Base-by-base conservation (phyloP, 78 protist species). In the Neovahlkampfia damariscottae region DNA sequence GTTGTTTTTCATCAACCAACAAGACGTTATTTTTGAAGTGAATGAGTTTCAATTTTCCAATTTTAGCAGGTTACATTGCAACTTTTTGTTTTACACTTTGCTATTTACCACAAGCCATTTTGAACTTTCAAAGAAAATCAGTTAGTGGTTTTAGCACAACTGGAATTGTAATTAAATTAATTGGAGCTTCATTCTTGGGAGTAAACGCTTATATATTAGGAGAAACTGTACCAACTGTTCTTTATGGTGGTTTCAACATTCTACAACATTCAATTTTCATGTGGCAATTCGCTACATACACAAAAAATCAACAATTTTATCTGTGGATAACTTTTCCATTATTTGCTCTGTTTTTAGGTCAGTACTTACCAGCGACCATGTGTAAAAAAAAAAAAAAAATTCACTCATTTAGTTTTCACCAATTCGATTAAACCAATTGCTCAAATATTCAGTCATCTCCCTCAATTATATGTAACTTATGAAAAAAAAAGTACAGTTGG, bases 211-310 rank as follows among this genome's bases (percentile, higher is more conserved):
- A n/a, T 70, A 10, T 74, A 10, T 19, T 10, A 19, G 70, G 78
- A 10, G 78, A 76, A 32, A 29, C 29, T 10, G 58, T 28, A 29
- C 39, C 80, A 73, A 77, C 72, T 28, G 35, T 72, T 35, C 8
- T 28, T 7, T 76, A 76, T 72, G 80, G 80, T 7, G 30, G 62
- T 27, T 28, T 76, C 77, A 76, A 76, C 32, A 30, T 76, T 7
- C 38, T 76, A 28, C 80, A 76, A 72, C 39, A 76, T 32, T 28
- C 28, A 28, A 28, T 72, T 8, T 76, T 76, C 76, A 76, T 76
- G 80, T 29, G 62, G 28, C 39, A 76, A 35, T 76, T 32, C 8
- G 8, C 80, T 8, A 70, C 32, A 29, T 76, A 27, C 80, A 69
- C 72, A 29, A 34, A 34, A 10, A n/a, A 19, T 10, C 19, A n/a